Base-by-base conservation (phyloP, 1,284 basidiomycete genomes). In the Moesziomyces globuligerus region DNA sequence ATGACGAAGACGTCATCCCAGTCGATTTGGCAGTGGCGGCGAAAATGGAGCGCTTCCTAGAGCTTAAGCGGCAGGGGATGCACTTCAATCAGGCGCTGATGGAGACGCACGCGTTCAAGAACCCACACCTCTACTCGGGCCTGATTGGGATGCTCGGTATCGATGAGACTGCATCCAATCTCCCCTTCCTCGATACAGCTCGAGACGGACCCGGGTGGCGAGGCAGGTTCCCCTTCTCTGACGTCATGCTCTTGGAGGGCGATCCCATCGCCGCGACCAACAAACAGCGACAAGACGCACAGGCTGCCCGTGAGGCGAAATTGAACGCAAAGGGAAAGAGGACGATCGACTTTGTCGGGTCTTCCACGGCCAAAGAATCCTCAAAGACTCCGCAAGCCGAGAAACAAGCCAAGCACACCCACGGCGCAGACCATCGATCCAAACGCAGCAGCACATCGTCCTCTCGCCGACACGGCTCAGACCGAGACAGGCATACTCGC, bases 21-120 rank as follows among this genome's bases (percentile, higher is more conserved):
- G 21, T 52, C 29, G 28, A 52, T 24, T 37, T 48, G 6, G 44
- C 37, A 4, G 39, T 72, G 1, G 40, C 70, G 36, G 66, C 54
- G 13, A 73, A 89, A 90, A 59, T 98, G 91, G 77, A 87, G 88
- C 58, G 81, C 84, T 6, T 87, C 93, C 55, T 95, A 93, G 82
- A 84, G 80, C 45, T 81, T 37, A 80, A 89, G 66, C 86, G 88
- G 54, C 88, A 90, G n/a, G 85, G 84, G 0, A 89, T 89, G 67
- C 94, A 96, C 80, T 97, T 96, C 85, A 98, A 98, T 82, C 91
- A 93, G 80, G 91, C 91, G 0, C 87, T 98, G 32, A 90, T 94
- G 88, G 87, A 89, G 8, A 93, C 91, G 70, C 89, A 92, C 24
- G 88, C 92, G 0, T 98, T 97, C 83, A 89, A 92, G 25, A 98